These are phyloP conservation scores for Cudoniella acicularis DNA, from an alignment of 495 filamentous ascomycete species.

Conservation along the genomic window DNA sequence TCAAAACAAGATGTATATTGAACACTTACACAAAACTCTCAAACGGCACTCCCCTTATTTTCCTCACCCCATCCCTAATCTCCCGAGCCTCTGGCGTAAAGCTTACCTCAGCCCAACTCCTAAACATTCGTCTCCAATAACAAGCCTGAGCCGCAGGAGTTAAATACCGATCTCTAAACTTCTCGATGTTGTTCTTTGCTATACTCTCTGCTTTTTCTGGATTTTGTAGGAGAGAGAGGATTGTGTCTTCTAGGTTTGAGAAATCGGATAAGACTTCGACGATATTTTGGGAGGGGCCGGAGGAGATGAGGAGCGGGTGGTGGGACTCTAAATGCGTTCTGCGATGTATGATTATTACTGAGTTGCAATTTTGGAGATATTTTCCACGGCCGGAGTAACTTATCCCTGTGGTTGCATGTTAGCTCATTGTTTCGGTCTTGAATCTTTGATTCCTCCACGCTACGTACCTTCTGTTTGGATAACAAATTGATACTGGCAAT, in stretches of 20 bases:
- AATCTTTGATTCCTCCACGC: neutral
- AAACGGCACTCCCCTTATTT: constrained; percentile 5
- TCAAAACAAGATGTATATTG: neutral
- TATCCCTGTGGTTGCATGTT: neutral
- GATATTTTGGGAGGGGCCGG: constrained; percentile 57
- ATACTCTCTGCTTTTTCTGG: constrained; percentile 47
- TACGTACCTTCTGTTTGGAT: constrained; percentile 52
- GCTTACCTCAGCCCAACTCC: constrained; percentile 41
- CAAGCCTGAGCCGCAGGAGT: constrained; percentile 59
- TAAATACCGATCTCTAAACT: constrained; percentile 56
- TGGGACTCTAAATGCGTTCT: constrained; percentile 42
- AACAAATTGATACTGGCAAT: constrained; percentile 57
- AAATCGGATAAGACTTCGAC: constrained; percentile 54
- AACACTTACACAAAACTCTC: constrained; percentile 4
- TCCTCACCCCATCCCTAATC: neutral
- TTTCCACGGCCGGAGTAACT: constrained; percentile 44
- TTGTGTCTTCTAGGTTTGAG: constrained; percentile 47
- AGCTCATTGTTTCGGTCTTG: neutral
- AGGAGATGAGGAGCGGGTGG: constrained; percentile 35
- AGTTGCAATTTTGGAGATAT: constrained; percentile 58
- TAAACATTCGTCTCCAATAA: constrained; percentile 56
- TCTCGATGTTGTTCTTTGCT: constrained; percentile 49
- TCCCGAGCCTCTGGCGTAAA: neutral
- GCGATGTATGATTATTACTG: constrained; percentile 50
- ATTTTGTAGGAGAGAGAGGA: constrained; percentile 48